These are phyloP conservation scores for Lolium perenne DNA, from an alignment of 176 grass and related monocot genomes.

Conservation along the genomic window DNA sequence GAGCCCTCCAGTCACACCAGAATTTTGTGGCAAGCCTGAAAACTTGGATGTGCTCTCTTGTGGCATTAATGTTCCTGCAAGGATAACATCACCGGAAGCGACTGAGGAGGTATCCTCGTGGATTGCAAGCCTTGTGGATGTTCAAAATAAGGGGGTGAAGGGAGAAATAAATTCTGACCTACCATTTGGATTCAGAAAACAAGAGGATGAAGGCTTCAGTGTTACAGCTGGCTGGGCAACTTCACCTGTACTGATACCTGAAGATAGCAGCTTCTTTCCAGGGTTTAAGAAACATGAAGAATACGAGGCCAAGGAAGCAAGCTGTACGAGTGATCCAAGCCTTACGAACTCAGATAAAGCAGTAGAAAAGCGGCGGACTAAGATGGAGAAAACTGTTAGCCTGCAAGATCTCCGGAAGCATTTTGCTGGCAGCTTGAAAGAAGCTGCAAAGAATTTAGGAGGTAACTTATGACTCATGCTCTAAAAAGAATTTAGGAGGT, in stretches of 20 bases:
- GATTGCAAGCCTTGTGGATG: constrained; percentile 61
- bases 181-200: constrained; percentile 56
- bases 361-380: constrained; percentile 74
- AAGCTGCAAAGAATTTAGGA: constrained; percentile 96
- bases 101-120: constrained; percentile 58
- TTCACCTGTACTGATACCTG: constrained; percentile 43
- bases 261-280: constrained; percentile 52
- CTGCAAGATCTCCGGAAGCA: constrained; percentile 86
- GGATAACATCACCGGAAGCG: constrained; percentile 36
- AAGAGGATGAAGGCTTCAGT: constrained; percentile 74
- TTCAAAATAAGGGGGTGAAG: constrained; percentile 51
- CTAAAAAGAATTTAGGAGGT: constrained; percentile 94
- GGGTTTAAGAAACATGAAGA: constrained; percentile 56
- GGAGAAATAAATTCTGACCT: constrained; percentile 35
- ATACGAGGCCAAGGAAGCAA: constrained; percentile 47
- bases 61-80: constrained; percentile 38
- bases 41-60: constrained; percentile 43
- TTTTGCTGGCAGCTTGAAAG: constrained; percentile 97
- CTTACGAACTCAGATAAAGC: constrained; percentile 49
- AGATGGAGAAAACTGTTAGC: constrained; percentile 79
- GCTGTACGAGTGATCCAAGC: constrained; percentile 48
- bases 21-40: constrained; percentile 40
- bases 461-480: constrained; percentile 52
- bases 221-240: constrained; percentile 60
- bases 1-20: constrained; percentile 20